Evolutionary conservation across 2,329 filamentous ascomycete species (phyloP).

Genomic region (Fusarium sp.): DNA sequence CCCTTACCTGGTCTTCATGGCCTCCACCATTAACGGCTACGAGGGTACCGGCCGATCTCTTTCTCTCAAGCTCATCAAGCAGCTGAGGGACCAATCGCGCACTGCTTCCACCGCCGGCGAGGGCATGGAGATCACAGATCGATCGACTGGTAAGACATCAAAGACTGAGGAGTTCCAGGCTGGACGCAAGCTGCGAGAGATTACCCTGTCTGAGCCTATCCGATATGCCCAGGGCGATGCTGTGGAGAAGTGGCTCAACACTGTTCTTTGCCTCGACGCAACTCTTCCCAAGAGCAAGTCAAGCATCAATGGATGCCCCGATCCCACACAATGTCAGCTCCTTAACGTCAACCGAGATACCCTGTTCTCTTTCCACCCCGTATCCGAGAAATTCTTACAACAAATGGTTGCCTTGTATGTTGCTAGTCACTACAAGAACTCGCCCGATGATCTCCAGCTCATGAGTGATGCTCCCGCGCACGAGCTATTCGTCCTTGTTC

Average conservation of each 20-base stretch:
- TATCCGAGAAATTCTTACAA: constrained; percentile 96
- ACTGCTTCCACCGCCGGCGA: constrained; percentile 67
- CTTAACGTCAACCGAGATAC: constrained; percentile 96
- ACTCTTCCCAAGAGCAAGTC: constrained; percentile 84
- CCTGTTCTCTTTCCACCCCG: constrained; percentile 96
- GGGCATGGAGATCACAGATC: constrained; percentile 78
- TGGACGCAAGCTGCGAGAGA: constrained; percentile 88
- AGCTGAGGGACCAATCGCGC: constrained; percentile 92
- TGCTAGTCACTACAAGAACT: constrained; percentile 97
- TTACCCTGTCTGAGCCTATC: constrained; percentile 93
- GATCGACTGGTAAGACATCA: constrained; percentile 78
- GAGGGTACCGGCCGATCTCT: constrained; percentile 96
- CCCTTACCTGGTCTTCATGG: constrained; percentile 98
- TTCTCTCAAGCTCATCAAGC: constrained; percentile 96
- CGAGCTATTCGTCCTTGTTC: constrained; percentile 93
- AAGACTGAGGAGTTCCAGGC: constrained; percentile 73
- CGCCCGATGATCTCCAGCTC: constrained; percentile 96
- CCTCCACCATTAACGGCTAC: constrained; percentile 98
- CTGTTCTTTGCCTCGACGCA: constrained; percentile 91
- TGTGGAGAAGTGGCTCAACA: constrained; percentile 97
- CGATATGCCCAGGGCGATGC: constrained; percentile 90
- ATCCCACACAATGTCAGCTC: constrained; percentile 91
- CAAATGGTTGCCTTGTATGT: constrained; percentile 99
- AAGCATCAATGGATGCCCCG: constrained; percentile 82
- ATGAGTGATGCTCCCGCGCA: constrained; percentile 98